Evolutionary conservation across 306 rosid species (phyloP).

Genomic region (Lablab purpureus): DNA sequence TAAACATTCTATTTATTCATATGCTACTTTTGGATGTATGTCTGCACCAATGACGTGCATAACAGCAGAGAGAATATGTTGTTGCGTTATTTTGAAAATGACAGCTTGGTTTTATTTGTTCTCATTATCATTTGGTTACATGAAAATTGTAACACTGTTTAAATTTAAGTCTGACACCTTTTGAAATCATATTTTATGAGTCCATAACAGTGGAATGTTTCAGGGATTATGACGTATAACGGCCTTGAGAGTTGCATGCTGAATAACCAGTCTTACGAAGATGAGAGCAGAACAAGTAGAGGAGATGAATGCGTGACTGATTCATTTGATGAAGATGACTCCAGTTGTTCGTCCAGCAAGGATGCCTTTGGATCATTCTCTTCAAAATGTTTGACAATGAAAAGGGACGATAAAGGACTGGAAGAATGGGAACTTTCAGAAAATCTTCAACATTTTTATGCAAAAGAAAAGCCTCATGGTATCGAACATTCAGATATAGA

Average conservation of each 20-base stretch:
- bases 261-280: slow-evolving; percentile 68
- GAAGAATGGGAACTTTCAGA: slow-evolving; percentile 80
- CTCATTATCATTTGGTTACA: slow-evolving; percentile 11
- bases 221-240: slow-evolving; percentile 88
- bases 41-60: slow-evolving; percentile 43
- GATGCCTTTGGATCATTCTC: slow-evolving; percentile 85
- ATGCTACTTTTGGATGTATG: slow-evolving; percentile 49
- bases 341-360: slow-evolving; percentile 88
- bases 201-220: slow-evolving; percentile 41
- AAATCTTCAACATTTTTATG: slow-evolving; percentile 65
- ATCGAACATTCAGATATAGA: slow-evolving; percentile 71
- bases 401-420: slow-evolving; percentile 63
- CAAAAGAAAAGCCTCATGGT: slow-evolving; percentile 66
- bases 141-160: slow-evolving; percentile 10
- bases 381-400: slow-evolving; percentile 74
- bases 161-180: background rate
- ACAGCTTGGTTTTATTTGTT: slow-evolving; percentile 34
- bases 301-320: slow-evolving; percentile 86
- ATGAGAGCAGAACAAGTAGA: slow-evolving; percentile 80
- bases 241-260: slow-evolving; percentile 93
- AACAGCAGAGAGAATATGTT: slow-evolving; percentile 49
- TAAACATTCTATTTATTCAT: slow-evolving; percentile 19
- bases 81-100: slow-evolving; percentile 49
- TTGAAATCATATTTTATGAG: slow-evolving; percentile 19
- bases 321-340: slow-evolving; percentile 73